Conservation (phyloP, 2,329 filamentous ascomycete species). For the Ophiostoma fasciatum region DNA sequence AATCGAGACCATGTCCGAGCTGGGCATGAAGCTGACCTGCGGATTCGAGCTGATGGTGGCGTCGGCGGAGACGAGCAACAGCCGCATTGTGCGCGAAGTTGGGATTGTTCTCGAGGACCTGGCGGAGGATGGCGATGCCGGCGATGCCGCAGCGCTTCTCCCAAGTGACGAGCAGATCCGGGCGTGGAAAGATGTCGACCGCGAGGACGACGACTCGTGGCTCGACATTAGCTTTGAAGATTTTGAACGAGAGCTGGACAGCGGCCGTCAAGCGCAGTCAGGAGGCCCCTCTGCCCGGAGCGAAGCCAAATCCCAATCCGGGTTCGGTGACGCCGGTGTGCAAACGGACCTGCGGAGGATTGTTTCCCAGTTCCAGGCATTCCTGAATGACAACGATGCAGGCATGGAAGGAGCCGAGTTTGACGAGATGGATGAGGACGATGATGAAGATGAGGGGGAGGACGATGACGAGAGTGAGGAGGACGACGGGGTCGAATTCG, state of each 20-base stretch:
- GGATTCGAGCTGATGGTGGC: constrained; percentile 79
- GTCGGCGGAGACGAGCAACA: constrained; percentile 53
- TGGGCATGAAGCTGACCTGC: constrained; percentile 79
- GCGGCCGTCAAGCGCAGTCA: constrained; percentile 16
- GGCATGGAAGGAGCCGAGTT: constrained; percentile 66
- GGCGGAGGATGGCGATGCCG: constrained; percentile 50
- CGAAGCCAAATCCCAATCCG: no score
- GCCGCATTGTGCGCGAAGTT: constrained; percentile 57
- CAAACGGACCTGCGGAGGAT: constrained; percentile 77
- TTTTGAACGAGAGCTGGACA: constrained; percentile 65
- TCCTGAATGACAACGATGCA: constrained; percentile 73
- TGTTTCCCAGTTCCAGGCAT: constrained; percentile 83
- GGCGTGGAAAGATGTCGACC: constrained; percentile 44
- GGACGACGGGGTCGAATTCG: constrained; percentile 52
- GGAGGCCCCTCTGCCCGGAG: not conserved
- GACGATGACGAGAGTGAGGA: constrained; percentile 36
- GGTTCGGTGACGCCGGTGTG: constrained; percentile 50
- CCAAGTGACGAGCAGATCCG: constrained; percentile 62
- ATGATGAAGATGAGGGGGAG: constrained; percentile 33
- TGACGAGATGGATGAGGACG: constrained; percentile 54
- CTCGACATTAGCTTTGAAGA: constrained; percentile 83
- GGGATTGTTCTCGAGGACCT: constrained; percentile 63
- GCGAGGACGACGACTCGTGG: constrained; percentile 81
- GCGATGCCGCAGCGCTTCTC: constrained; percentile 24
- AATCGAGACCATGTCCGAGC: constrained; percentile 34